Evolutionary conservation across 306 rosid genomes (phyloP), one percentile per base, ranked within the genome.

Genomic region (Sophora flavescens): DNA sequence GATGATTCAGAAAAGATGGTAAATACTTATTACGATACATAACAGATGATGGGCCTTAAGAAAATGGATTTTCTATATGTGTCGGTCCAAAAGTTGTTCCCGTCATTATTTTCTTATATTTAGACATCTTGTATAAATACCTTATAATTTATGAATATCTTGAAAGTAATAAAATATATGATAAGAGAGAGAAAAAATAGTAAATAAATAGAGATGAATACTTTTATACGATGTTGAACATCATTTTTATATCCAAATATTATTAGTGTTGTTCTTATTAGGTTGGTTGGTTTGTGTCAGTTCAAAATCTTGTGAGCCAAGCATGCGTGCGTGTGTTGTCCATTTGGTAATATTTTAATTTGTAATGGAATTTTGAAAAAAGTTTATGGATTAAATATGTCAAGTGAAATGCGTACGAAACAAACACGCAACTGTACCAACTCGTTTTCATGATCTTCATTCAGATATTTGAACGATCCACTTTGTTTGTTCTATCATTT

Each of bases 301-400:
- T 74, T 83, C 78, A 75, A 83, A 83, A 63, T 54, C 42, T 63
- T 53, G 81, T 63, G 75, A 57, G 78, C 84, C 57, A 22, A 65
- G 78, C 76, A 70, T 61, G 75, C 78, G 63, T 28, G 51, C 4
- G 14, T 63, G 13, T 13, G 57, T 74, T 63, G 70, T 85, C 74
- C 33, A 42, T 63, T 85, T 47, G 16, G 17, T 30, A 44, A 41
- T 42, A 44, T 66, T 51, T 51, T 1, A 22, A 22, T 22, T 22
- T 39, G 12, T 63, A 3, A 32, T 15, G 33, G 28, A 63, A 26
- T 22, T 6, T 47, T 67, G 30, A 42, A 74, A 35, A 16, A n/a
- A 47, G 39, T 30, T 5, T 3, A 57, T 47, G 56, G 68, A 81
- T n/a, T n/a, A n/a, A n/a, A n/a, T n/a, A 62, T 78, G 73, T 63